phyloP scores from a whole-genome alignment of 2,329 filamentous ascomycete species.

The Apiospora marii region DNA sequence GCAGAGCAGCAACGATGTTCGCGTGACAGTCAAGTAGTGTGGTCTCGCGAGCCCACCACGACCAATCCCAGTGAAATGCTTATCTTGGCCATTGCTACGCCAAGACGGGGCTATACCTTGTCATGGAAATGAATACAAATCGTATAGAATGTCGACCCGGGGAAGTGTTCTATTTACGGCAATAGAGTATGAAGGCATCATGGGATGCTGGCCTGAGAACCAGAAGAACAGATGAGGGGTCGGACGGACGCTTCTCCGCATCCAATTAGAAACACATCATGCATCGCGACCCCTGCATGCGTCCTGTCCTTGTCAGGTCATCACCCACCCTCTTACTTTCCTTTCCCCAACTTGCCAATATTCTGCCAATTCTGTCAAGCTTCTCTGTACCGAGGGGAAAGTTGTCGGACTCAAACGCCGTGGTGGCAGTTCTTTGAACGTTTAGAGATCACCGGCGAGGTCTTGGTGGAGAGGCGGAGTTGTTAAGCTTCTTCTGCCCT shows the following conservation, averaged over 20 bases:
- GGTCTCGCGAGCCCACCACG: not conserved
- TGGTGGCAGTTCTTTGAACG: not conserved
- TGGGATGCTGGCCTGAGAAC: not conserved
- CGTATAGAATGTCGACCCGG: not conserved
- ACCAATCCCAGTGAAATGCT: not conserved
- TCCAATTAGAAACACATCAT: slow-evolving; percentile 4
- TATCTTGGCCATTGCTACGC: not conserved
- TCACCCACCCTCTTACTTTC: not conserved
- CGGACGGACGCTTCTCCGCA: not conserved
- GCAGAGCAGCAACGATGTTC: slow-evolving; percentile 26
- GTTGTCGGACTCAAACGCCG: not conserved
- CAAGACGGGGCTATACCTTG: not conserved
- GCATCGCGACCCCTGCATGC: not conserved
- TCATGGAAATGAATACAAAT: not conserved
- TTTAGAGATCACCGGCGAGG: not conserved
- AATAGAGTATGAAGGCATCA: not conserved
- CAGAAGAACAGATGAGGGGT: not conserved
- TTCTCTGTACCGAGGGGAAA: not conserved
- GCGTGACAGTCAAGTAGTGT: not conserved
- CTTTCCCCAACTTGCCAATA: not conserved
- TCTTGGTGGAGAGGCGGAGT: not conserved
- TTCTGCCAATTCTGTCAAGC: slow-evolving; percentile 2
- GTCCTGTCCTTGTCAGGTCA: not conserved
- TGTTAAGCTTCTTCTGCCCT: not conserved
- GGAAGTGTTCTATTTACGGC: not conserved